Evolutionary conservation across 495 filamentous ascomycete genomes (phyloP), one percentile per base, ranked within the genome.

Genomic region (Aspergillus coremiiformis): DNA sequence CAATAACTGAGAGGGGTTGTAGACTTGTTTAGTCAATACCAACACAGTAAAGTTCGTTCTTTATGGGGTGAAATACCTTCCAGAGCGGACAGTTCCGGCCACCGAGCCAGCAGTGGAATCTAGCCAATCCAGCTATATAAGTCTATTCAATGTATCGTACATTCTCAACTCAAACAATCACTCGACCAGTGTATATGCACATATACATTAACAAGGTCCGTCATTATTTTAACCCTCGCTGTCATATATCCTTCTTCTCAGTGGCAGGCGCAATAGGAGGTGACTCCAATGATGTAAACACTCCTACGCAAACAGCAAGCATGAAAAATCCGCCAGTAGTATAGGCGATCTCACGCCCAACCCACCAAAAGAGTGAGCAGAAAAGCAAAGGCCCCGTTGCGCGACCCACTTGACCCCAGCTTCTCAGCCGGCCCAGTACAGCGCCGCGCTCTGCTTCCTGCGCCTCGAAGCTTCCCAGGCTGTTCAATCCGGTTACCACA

Each of bases 361-460:
- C 91, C 94, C 94, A 99, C 93, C 93, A 99, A 71, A 97, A 99
- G 51, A 99, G 75, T n/a, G 87, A 85, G 57, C 92, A 96, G 61
- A 97, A 99, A 41, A 94, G 63, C 21, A 97, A 60, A 1, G 93
- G 93, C 0, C 93, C 93, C 17, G 92, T 66, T 3, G 91, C 87
- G 20, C 94, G 75, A 2, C 93, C 94, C 9, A 90, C 74, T 71
- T 97, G 93, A 3, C 93, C 85, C 72, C 83, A 87, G 62, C 89
- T 92, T 20, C 93, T 73, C 52, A 96, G 81, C 44, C 88, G 81
- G 0, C 93, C 93, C 53, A 97, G 66, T 48, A 93, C 93, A 19
- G 82, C 82, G 2, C 93, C 93, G 27, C 93, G 78, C 68, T 96
- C 89, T 9, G 73, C 79, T 55, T 85, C 87, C 15, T 72, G 75